Evolutionary conservation across 2,329 filamentous ascomycete species (phyloP).

Genomic region (Aureobasidium sp.): DNA sequence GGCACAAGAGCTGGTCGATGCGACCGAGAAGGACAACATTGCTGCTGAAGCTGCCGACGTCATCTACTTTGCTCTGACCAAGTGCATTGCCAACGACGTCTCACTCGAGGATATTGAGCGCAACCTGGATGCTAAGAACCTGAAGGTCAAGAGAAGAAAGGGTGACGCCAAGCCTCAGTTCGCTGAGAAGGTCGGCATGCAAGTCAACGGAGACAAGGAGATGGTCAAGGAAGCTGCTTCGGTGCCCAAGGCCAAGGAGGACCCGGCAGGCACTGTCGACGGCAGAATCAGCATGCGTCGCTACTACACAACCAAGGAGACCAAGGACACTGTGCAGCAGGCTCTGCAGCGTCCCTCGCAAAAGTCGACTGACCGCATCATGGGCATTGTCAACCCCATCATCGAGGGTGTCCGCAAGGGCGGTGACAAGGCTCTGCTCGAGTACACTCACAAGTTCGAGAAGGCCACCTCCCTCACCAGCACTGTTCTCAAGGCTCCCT

Average conservation of each 20-base stretch:
- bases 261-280: conserved; percentile 43
- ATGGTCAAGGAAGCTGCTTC: conserved; percentile 46
- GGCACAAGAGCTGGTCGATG: conserved; percentile 88
- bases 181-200: conserved; percentile 72
- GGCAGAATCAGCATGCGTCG: conserved; percentile 76
- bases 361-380: conserved; percentile 87
- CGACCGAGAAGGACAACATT: conserved; percentile 71
- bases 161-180: conserved; percentile 94
- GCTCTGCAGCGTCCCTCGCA: conserved; percentile 85
- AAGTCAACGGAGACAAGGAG: conserved; percentile 32
- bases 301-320: conserved; percentile 60
- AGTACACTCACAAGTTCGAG: conserved; percentile 97
- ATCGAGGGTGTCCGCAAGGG: conserved; percentile 77
- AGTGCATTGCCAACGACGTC: conserved; percentile 78
- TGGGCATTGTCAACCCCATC: conserved; percentile 85
- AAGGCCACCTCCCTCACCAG: conserved; percentile 87
- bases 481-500: conserved; percentile 83
- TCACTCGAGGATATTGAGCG: conserved; percentile 82
- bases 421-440: conserved; percentile 81
- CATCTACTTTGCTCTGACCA: conserved; percentile 91
- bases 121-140: conserved; percentile 86
- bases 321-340: conserved; percentile 59
- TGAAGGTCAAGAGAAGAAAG: conserved; percentile 88
- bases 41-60: conserved; percentile 93
- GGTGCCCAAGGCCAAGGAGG: conserved; percentile 45